phyloP scores from a whole-genome alignment of 169 alveolate genomes.

The Fabrea salina region DNA sequence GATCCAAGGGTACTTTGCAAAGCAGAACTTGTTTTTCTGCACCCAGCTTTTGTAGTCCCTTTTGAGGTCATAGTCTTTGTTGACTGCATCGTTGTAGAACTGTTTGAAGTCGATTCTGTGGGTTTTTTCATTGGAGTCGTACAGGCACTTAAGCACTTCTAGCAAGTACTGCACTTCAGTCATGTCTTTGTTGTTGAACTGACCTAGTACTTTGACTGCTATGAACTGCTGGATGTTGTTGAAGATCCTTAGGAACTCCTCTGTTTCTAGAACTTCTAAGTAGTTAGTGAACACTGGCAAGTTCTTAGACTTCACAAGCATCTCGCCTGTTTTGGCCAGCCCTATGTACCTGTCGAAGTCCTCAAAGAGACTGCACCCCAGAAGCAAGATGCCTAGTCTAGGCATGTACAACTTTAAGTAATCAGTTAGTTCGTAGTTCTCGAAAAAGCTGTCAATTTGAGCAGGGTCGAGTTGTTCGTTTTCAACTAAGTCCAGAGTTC shows the following conservation, averaged over 20 bases:
- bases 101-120: background rate
- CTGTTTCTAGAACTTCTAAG: background rate
- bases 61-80: background rate
- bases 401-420: background rate
- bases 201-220: background rate
- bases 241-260: background rate
- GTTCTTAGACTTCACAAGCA: background rate
- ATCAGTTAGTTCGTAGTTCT: background rate
- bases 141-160: background rate
- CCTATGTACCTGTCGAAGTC: background rate
- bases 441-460: background rate
- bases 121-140: slow-evolving; percentile 13
- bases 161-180: background rate
- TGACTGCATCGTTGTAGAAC: slow-evolving; percentile 30
- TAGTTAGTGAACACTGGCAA: background rate
- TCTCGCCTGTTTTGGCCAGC: background rate
- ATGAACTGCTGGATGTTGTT: background rate
- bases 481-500: no score
- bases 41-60: slow-evolving; percentile 21
- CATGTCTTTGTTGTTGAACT: background rate
- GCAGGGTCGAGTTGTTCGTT: no score
- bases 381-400: background rate
- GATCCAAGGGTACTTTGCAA: slow-evolving; percentile 15
- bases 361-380: background rate
- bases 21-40: background rate